Evolutionary conservation across 768 basidiomycete species (phyloP), one percentile per base, ranked within the genome.

Genomic region (Boletus vermiculosoides): DNA sequence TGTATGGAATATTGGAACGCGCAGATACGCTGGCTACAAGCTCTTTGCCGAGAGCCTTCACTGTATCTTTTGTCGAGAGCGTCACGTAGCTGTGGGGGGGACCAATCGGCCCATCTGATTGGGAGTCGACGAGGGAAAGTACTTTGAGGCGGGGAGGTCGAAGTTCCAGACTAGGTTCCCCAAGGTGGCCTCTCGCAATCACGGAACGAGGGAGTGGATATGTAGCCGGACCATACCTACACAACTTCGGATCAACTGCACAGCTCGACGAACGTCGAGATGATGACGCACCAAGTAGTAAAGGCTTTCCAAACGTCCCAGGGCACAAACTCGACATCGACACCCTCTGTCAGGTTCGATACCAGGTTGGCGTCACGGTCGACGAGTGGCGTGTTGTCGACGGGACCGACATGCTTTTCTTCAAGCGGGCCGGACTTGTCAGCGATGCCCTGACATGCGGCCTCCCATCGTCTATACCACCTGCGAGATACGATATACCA

Each of bases 381-480:
- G 52, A 90, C 70, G 45, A 96, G 77, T 16, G 73, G 66, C 22
- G 83, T 74, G 71, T 94, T 95, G 69, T 94, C 83, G 50, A 95
- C 83, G 31, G 90, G 83, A 25, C 86, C 87, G 57, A 92, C 69
- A 57, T 87, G 80, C 23, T 80, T 71, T 69, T 90, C 87, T 33
- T 78, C 74, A 33, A 90, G 67, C 2, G 73, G 68, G 18, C 84
- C 88, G 64, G 86, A 79, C 73, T 90, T 92, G 77, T 88, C 87
- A 28, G 77, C 66, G 60, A 83, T 73, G 30, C 88, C 89, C 0
- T 82, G 79, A 66, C 87, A 87, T 12, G 90, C 91, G 63, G 82
- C 83, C 59, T 79, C 73, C 87, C 90, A 95, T 34, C 84, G 82
- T 56, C 80, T 80, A 76, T 81, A 90, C 93, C 93, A 96, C 22